Conservation (phyloP, 2,329 filamentous ascomycete species). For the Coniochaeta ligniaria region DNA sequence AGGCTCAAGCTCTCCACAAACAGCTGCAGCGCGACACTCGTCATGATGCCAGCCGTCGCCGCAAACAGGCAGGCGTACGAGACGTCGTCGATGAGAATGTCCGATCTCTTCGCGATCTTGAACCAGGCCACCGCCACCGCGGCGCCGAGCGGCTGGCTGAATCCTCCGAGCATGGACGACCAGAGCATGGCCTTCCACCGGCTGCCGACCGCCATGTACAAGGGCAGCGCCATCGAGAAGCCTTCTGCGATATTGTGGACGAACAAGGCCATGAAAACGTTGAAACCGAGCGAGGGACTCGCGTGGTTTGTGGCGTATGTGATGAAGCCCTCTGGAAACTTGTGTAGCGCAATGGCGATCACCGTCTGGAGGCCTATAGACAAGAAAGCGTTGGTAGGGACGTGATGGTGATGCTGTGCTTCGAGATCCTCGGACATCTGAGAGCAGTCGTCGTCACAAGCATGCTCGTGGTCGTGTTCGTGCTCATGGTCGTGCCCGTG, state of each 20-base stretch:
- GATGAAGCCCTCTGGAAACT: slow-evolving; percentile 81
- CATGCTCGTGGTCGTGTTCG: slow-evolving; percentile 6
- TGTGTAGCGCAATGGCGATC: slow-evolving; percentile 91
- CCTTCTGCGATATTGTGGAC: slow-evolving; percentile 98
- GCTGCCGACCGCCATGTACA: slow-evolving; percentile 84
- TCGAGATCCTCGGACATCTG: slow-evolving; percentile 34
- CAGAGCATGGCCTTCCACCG: slow-evolving; percentile 77
- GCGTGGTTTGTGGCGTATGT: slow-evolving; percentile 97
- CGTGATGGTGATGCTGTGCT: slow-evolving; percentile 79
- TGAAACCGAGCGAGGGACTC: slow-evolving; percentile 79
- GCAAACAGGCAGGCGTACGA: slow-evolving; percentile 80
- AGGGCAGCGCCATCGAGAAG: slow-evolving; percentile 84
- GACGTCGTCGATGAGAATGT: slow-evolving; percentile 44
- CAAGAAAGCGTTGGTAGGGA: slow-evolving; percentile 87
- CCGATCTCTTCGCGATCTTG: slow-evolving; percentile 51
- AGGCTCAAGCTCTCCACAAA: slow-evolving; percentile 80
- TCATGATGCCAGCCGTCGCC: slow-evolving; percentile 88
- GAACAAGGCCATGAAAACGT: slow-evolving; percentile 90
- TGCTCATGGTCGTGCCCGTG: slow-evolving; percentile 9
- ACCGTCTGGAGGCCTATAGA: slow-evolving; percentile 94
- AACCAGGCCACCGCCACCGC: slow-evolving; percentile 83
- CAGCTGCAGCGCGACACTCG: slow-evolving; percentile 81
- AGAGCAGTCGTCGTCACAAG: slow-evolving; percentile 14
- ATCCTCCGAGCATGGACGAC: slow-evolving; percentile 75
- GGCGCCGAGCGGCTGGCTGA: slow-evolving; percentile 82